A percentile compares a stretch with the other conserved stretches of the same genome.
These are phyloP conservation scores for Schizophyllum amplum DNA, from an alignment of 1,284 basidiomycete species.

Conservation along the genomic window DNA sequence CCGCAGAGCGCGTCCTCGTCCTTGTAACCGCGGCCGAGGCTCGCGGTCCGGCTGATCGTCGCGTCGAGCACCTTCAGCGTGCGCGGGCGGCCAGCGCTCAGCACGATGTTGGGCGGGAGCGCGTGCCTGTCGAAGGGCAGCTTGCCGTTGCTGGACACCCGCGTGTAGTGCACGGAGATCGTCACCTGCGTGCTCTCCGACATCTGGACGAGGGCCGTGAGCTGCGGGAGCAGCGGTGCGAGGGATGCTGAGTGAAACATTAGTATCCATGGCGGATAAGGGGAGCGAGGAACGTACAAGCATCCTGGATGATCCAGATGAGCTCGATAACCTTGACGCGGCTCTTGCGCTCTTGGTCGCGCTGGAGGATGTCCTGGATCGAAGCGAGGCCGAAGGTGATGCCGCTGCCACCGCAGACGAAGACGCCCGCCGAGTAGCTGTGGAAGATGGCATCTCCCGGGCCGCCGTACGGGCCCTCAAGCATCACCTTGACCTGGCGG, in stretches of 20 bases:
- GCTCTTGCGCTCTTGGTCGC: constrained; percentile 40
- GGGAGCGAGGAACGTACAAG: constrained; percentile 14
- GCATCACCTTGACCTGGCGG: constrained; percentile 41
- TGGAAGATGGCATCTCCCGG: constrained; percentile 50
- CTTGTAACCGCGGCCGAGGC: constrained; percentile 31
- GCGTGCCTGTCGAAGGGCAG: constrained; percentile 26
- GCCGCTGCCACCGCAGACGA: constrained; percentile 67
- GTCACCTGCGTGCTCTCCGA: constrained; percentile 34
- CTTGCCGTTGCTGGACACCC: constrained; percentile 30
- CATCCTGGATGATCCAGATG: constrained; percentile 58
- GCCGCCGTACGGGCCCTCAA: constrained; percentile 76
- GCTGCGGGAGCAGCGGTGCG: constrained; percentile 43
- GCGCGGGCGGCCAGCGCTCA: constrained; percentile 44
- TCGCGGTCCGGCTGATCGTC: constrained; percentile 41
- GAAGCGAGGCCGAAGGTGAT: constrained; percentile 60
- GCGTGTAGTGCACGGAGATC: constrained; percentile 62
- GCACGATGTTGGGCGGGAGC: constrained; percentile 35
- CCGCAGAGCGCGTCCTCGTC: constrained; percentile 38
- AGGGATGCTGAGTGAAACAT: constrained; percentile 40
- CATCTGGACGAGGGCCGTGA: constrained; percentile 43
- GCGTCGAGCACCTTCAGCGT: constrained; percentile 34
- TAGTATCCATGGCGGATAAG: no score
- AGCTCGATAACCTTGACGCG: constrained; percentile 57
- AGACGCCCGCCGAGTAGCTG: constrained; percentile 58
- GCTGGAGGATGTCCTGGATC: constrained; percentile 58